These are phyloP conservation scores for Tricladium varicosporioides DNA, from an alignment of 2,329 filamentous ascomycete genomes.

Conservation along the genomic window DNA sequence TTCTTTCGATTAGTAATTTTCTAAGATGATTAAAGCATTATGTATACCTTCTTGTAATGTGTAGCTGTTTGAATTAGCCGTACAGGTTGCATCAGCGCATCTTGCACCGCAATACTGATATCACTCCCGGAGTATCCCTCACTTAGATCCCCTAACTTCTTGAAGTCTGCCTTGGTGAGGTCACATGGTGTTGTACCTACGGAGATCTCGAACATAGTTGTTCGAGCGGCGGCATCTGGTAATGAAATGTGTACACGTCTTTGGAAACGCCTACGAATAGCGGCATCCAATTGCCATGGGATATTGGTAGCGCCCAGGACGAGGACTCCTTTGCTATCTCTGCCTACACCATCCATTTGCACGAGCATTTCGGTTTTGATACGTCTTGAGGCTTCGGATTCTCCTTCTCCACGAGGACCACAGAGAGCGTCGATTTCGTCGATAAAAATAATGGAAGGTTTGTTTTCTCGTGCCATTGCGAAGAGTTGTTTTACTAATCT, in stretches of 20 bases:
- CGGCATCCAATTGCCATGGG: slow-evolving; percentile 95
- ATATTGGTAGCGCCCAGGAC: slow-evolving; percentile 98
- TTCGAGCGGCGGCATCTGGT: slow-evolving; percentile 81
- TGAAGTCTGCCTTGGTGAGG: slow-evolving; percentile 74
- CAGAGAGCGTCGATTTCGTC: slow-evolving; percentile 97
- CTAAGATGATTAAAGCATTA: too few relatives aligned
- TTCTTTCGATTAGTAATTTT: too few relatives aligned
- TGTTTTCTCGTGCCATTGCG: slow-evolving; percentile 96
- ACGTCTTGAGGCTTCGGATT: slow-evolving; percentile 92
- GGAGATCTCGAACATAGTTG: slow-evolving; percentile 79
- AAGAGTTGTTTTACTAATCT: slow-evolving; percentile 90
- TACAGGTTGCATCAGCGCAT: slow-evolving; percentile 95
- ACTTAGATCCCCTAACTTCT: slow-evolving; percentile 73
- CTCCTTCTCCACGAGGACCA: slow-evolving; percentile 87
- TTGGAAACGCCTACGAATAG: slow-evolving; percentile 94
- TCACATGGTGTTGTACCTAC: slow-evolving; percentile 92
- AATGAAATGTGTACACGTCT: slow-evolving; percentile 92
- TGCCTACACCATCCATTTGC: slow-evolving; percentile 98
- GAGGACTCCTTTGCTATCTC: slow-evolving; percentile 89
- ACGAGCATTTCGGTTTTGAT: slow-evolving; percentile 99
- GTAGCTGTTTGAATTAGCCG: slow-evolving; percentile 96
- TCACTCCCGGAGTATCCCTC: slow-evolving; percentile 96
- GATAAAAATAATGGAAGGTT: slow-evolving; percentile 97
- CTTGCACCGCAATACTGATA: slow-evolving; percentile 93
- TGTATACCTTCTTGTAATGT: slow-evolving; percentile 84